These are phyloP conservation scores for Trichoderma sp. DNA, from an alignment of 2,329 filamentous ascomycete species.

Conservation along the genomic window DNA sequence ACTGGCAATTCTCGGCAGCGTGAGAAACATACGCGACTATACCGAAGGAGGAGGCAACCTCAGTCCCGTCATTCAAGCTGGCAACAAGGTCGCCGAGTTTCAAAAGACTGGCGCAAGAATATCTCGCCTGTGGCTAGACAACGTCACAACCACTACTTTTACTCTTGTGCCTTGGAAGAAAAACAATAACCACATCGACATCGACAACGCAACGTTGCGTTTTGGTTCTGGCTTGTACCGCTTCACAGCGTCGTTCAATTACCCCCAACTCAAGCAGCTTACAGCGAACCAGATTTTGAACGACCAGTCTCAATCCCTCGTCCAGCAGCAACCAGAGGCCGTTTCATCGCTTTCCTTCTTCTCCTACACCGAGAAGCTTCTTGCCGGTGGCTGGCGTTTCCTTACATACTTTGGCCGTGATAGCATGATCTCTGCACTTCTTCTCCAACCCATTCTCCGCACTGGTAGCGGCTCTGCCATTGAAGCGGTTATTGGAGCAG, in stretches of 20 bases:
- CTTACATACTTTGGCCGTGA: slow-evolving; percentile 70
- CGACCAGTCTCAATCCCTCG: slow-evolving; percentile 49
- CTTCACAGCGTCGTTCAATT: slow-evolving; percentile 64
- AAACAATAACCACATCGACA: slow-evolving; percentile 39
- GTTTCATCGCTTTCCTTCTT: slow-evolving; percentile 63
- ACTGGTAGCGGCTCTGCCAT: slow-evolving; percentile 57
- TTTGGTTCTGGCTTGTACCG: slow-evolving; percentile 59
- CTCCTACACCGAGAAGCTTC: slow-evolving; percentile 64
- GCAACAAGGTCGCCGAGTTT: slow-evolving; percentile 47
- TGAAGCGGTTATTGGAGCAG: slow-evolving; percentile 64
- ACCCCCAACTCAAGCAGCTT: slow-evolving; percentile 63
- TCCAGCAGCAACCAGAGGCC: slow-evolving; percentile 50
- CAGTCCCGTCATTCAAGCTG: slow-evolving; percentile 57
- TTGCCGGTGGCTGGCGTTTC: slow-evolving; percentile 68
- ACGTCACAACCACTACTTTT: slow-evolving; percentile 59
- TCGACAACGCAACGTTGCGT: slow-evolving; percentile 48
- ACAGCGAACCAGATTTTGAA: slow-evolving; percentile 55
- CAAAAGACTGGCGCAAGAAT: slow-evolving; percentile 52
- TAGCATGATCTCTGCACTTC: slow-evolving; percentile 63
- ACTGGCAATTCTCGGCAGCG: slow-evolving; percentile 62
- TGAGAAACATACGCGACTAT: slow-evolving; percentile 66
- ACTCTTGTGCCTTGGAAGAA: slow-evolving; percentile 48
- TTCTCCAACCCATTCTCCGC: slow-evolving; percentile 53
- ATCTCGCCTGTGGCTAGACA: slow-evolving; percentile 64
- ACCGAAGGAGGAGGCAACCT: slow-evolving; percentile 61